Base-by-base conservation (phyloP, 2,329 filamentous ascomycete genomes). In the Pyrenochaeta sp. region DNA sequence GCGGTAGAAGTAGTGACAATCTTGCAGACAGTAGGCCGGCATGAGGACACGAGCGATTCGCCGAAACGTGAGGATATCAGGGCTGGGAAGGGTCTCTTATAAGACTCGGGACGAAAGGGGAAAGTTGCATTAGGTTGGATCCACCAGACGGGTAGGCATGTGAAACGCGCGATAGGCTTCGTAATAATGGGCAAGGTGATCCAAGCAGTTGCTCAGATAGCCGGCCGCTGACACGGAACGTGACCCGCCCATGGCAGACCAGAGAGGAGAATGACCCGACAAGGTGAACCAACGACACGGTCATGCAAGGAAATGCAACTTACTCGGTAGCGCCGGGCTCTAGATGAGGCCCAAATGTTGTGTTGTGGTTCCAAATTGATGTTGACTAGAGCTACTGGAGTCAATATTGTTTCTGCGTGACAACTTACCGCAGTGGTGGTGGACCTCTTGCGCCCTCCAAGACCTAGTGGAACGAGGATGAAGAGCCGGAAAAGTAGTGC, bases 1-100 rank as follows among this genome's bases (percentile, higher is more conserved):
- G 82, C 91, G 91, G 82, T 91, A 95, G 80, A 96, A 96, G 80
- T 96, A 96, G 76, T 96, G 91, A 72, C 90, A 96, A 78, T 96
- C 90, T 83, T 95, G 89, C 52, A 91, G 81, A 77, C 82, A 96
- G 77, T 91, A 94, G 68, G 83, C 78, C 82, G 90, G 90, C 91
- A 96, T 96, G 60, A 55, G 59, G 58, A 61, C 63, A 61, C 58
- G 45, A 63, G 54, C 49, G 47, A 50, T 64, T 58, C 27, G 56
- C 58, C 56, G 56, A 63, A 51, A 45, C 36, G 49, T 43, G 41
- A 23, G 18, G 36, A 49, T 52, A 60, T 42, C 58, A 50, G 62
- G 55, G 62, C 27, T 35, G 40, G 45, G 33, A 43, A 43, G 51
- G 23, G 58, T 39, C 21, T 71, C 65, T 74, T 75, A 72, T 74